These are phyloP conservation scores for Mariannaea elegans DNA, from an alignment of 2,329 filamentous ascomycete species.

Conservation along the genomic window DNA sequence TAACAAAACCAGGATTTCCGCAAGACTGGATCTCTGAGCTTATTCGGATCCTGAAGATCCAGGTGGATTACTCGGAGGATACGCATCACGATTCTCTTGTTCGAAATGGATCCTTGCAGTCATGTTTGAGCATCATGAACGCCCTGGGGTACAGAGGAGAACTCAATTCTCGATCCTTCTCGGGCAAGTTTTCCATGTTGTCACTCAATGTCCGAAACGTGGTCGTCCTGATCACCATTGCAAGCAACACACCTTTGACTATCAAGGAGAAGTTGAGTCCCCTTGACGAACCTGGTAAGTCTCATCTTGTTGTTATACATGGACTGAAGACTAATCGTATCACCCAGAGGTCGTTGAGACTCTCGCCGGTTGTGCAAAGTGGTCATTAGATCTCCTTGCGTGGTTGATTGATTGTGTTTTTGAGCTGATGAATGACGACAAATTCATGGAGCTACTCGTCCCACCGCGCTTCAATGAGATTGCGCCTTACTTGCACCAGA, in stretches of 20 bases:
- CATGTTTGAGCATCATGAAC: slow-evolving; percentile 81
- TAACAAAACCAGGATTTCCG: slow-evolving; percentile 60
- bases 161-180: slow-evolving; percentile 67
- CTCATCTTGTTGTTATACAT: not conserved
- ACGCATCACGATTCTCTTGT: slow-evolving; percentile 76
- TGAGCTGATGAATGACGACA: slow-evolving; percentile 60
- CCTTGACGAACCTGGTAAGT: slow-evolving; percentile 65
- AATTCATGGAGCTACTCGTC: slow-evolving; percentile 60
- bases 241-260: slow-evolving; percentile 63
- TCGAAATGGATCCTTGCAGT: slow-evolving; percentile 75
- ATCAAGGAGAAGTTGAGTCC: slow-evolving; percentile 66
- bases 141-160: slow-evolving; percentile 78
- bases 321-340: slow-evolving; percentile 12
- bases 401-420: slow-evolving; percentile 70
- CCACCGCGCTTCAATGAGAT: slow-evolving; percentile 59
- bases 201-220: slow-evolving; percentile 79
- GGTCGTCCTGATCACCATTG: slow-evolving; percentile 71
- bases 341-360: slow-evolving; percentile 73
- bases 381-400: slow-evolving; percentile 76
- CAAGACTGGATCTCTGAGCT: slow-evolving; percentile 72
- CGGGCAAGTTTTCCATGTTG: slow-evolving; percentile 78
- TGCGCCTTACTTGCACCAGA: slow-evolving; percentile 59
- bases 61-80: slow-evolving; percentile 85
- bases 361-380: slow-evolving; percentile 78
- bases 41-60: slow-evolving; percentile 74